Base-by-base conservation (phyloP, 768 basidiomycete genomes). In the Cyclocybe aegerita region DNA sequence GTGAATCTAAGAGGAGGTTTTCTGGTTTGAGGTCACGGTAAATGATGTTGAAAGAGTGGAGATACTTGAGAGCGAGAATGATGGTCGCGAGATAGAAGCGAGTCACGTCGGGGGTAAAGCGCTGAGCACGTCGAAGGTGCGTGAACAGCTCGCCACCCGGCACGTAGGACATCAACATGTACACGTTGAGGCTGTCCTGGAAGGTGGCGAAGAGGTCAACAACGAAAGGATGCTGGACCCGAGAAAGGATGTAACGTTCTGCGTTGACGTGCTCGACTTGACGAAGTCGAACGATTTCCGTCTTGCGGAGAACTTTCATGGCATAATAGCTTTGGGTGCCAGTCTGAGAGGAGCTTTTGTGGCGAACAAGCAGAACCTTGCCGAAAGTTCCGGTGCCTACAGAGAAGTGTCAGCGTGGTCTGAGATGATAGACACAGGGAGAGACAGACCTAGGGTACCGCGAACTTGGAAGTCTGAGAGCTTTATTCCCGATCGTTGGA, bases 21-120 rank as follows among this genome's bases (percentile, higher is more conserved):
- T 99, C 97, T 11, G 97, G 97, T 69, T 99, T 98, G 58, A 99
- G 81, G 70, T 98, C 96, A 39, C 96, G 92, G 70, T 98, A 98
- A 62, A 98, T 93, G 69, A 99, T 96, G 74, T 98, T 94, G 71
- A 90, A 92, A 10, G 88, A 88, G 68, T 98, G 97, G 4, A 98
- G 77, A 59, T 96, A 95, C 72, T 90, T 92, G 60, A 98, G 79
- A 32, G 95, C 97, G 52, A 98, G 83, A 61, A 97, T 84, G 66
- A 98, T 96, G 54, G 90, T 94, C 31, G 96, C 95, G 55, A 96
- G 84, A 71, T 98, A 99, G 72, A 98, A 99, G 41, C 97, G 85
- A 17, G 97, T 95, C 55, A 99, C 97, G 64, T 99, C 97, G 30
- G 96, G 89, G 3, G 92, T 92, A 73, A 99, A 98, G 51, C 90